These are phyloP conservation scores for Cryphonectria radicalis DNA, from an alignment of 2,329 filamentous ascomycete genomes.

Conservation along the genomic window DNA sequence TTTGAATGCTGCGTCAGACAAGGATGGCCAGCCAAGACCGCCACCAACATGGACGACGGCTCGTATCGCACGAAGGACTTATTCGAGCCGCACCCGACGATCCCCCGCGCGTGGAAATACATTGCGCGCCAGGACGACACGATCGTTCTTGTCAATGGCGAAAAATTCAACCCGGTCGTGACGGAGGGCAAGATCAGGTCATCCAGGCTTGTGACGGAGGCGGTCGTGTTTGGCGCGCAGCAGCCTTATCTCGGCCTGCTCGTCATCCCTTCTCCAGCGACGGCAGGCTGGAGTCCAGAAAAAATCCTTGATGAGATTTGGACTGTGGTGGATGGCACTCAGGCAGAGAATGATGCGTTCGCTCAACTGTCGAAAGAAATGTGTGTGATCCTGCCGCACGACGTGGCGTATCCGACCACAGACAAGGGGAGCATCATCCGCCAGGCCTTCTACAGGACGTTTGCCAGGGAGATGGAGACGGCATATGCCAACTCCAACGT, in stretches of 20 bases:
- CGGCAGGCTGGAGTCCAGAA: conserved; percentile 30
- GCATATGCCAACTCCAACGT: conserved; percentile 40
- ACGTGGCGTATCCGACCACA: conserved; percentile 49
- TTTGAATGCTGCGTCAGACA: conserved; percentile 45
- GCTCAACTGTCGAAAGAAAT: conserved; percentile 51
- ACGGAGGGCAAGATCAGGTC: conserved; percentile 59
- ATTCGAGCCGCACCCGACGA: conserved; percentile 47
- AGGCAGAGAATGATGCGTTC: conserved; percentile 38
- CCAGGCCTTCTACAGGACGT: conserved; percentile 50
- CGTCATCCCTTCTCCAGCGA: conserved; percentile 48
- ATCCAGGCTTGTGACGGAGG: conserved; percentile 52
- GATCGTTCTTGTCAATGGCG: conserved; percentile 44
- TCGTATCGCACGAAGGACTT: conserved; percentile 44
- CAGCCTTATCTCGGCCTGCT: conserved; percentile 51
- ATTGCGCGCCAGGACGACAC: conserved; percentile 50
- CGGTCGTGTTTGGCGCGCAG: conserved; percentile 56
- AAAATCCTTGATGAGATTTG: conserved; percentile 40
- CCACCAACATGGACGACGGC: conserved; percentile 38
- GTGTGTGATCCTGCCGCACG: conserved; percentile 51
- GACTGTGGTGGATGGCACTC: conserved; percentile 41
- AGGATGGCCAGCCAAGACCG: conserved; percentile 43
- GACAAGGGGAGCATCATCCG: conserved; percentile 60
- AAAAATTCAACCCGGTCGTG: conserved; percentile 30
- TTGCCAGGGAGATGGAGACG: conserved; percentile 48
- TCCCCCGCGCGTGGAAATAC: conserved; percentile 50